Conservation (phyloP, 345 rosid species). For the Bruguiera sexangula region DNA sequence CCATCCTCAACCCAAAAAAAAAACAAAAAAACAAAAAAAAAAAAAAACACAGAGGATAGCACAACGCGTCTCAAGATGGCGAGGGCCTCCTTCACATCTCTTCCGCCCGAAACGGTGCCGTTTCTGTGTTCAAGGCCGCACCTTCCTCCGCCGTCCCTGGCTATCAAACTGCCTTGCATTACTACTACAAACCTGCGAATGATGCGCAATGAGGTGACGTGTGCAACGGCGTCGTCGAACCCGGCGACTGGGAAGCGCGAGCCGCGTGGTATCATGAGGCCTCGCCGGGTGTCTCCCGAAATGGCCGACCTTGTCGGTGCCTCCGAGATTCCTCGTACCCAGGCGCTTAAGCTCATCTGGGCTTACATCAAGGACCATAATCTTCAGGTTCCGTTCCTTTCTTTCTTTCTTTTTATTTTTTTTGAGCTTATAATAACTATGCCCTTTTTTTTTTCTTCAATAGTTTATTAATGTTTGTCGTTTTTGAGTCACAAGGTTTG, state of each 20-base stretch:
- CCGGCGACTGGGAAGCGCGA: constrained; percentile 47
- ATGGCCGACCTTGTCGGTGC: constrained; percentile 83
- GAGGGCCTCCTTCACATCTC: constrained; percentile 34
- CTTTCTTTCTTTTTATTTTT: no score
- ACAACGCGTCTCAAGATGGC: constrained; percentile 51
- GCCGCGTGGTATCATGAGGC: constrained; percentile 87
- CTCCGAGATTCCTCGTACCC: constrained; percentile 82
- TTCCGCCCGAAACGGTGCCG: constrained; percentile 37
- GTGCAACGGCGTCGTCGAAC: constrained; percentile 54
- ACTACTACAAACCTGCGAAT: constrained; percentile 21
- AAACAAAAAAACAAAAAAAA: no score
- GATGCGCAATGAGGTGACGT: constrained; percentile 37
- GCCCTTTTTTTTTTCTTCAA: no score
- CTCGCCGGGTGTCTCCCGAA: constrained; percentile 76
- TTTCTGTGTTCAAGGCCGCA: not conserved
- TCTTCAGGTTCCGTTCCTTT: constrained; percentile 61
- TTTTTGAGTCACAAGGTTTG: no score
- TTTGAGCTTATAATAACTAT: no score
- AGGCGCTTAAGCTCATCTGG: constrained; percentile 85
- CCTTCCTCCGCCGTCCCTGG: not conserved
- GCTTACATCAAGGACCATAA: constrained; percentile 76
- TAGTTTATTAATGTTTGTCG: no score
- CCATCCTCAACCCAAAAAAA: no score
- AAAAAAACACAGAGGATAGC: constrained; percentile 27
- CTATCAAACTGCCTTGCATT: not conserved